Base-by-base conservation (phyloP, 1,284 basidiomycete genomes). In the Naganishia cerealis region DNA sequence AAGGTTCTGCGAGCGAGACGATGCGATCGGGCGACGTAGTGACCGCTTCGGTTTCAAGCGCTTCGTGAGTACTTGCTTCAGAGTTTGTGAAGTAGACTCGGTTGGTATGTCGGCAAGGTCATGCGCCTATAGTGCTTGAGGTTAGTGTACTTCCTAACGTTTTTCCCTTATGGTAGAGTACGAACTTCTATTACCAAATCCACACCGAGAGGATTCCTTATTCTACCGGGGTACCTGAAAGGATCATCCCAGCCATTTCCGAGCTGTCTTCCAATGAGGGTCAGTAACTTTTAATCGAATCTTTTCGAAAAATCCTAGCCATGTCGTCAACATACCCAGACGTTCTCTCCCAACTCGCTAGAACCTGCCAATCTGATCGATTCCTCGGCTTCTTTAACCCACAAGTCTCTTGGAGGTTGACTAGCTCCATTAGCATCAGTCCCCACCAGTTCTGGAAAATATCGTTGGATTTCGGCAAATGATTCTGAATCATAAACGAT, bases 311-410 rank as follows among this genome's bases (percentile, higher is more conserved):
- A 33, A 6, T 48, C 36, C 16, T 36, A 16, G 42, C 16, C 21
- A 10, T 5, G 1, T 29, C 3, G n/a, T 16, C 1, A 21, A 72
- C 81, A 67, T 55, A 85, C 83, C 82, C 83, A 86, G 70, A 87
- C 82, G 21, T 84, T 83, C 43, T 83, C 81, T 18, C 83, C 82
- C 59, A 95, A 92, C 81, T 93, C 90, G 38, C 87, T 88, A 2
- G 92, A 91, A 59, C 87, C 85, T 0, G 94, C 96, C 68, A 95
- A 83, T 74, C 90, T 88, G 33, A 89, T 84, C 90, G 94, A 94
- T 81, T 95, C 93, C 70, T 92, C 89, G 77, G 87, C 87, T 81
- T 96, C 93, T 84, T 21, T 87, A 15, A 86, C 78, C 91, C 90
- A 75, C 89, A 86, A 72, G 90, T 85, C 18, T 86, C 71, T 81